phyloP scores from a whole-genome alignment of 345 rosid genomes.

The Excoecaria cochinchinensis region DNA sequence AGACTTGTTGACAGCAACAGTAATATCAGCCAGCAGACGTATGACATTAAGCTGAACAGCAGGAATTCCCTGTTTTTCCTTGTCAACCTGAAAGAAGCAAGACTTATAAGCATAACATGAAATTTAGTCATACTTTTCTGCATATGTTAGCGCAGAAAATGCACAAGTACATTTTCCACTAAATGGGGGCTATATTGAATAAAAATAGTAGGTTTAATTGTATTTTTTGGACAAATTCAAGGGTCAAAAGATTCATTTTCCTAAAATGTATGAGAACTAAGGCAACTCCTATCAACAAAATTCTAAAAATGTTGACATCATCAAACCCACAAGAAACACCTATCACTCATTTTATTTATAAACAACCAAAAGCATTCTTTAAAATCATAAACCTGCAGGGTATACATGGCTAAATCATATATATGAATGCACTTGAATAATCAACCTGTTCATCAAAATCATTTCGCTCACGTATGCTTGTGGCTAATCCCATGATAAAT shows the following conservation, averaged over 20 bases:
- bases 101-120: slow-evolving; percentile 2
- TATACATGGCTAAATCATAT: background rate
- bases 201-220: too few relatives aligned
- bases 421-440: slow-evolving; percentile 3
- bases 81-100: slow-evolving; percentile 66
- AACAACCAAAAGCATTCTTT: background rate
- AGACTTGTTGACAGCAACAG: slow-evolving; percentile 83
- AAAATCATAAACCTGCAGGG: background rate
- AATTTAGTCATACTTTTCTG: slow-evolving; percentile 2
- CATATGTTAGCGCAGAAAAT: background rate
- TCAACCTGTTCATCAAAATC: slow-evolving; percentile 90
- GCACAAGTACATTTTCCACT: too few relatives aligned
- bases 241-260: too few relatives aligned
- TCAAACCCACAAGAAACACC: background rate
- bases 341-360: background rate
- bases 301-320: background rate
- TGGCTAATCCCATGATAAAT: slow-evolving; percentile 83
- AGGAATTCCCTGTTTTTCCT: slow-evolving; percentile 71
- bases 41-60: slow-evolving; percentile 86
- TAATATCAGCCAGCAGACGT: slow-evolving; percentile 88
- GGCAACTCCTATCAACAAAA: background rate
- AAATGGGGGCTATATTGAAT: too few relatives aligned
- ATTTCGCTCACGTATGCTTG: slow-evolving; percentile 86
- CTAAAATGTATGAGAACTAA: background rate
- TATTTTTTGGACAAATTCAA: too few relatives aligned